A percentile compares a stretch with the other conserved stretches of the same genome.
Conservation (phyloP, 78 protist species). For the Guillardia theta region DNA sequence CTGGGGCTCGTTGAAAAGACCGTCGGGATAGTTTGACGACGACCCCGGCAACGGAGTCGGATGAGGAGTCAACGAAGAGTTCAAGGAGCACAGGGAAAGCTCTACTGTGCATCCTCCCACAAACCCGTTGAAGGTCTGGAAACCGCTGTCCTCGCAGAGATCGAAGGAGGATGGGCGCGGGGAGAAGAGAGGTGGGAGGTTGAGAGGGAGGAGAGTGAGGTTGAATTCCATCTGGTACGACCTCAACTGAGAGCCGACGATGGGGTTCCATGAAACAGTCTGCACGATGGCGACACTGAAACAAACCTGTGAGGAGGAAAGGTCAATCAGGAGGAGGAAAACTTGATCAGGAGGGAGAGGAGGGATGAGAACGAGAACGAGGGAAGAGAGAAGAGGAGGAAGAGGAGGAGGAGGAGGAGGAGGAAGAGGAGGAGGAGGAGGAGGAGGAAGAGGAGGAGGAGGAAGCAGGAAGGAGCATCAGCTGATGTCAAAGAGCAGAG, state of each 20-base stretch:
- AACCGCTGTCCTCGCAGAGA: no score
- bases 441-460: background rate
- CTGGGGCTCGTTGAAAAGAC: conserved; percentile 65
- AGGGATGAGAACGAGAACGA: background rate
- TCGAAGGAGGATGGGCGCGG: background rate
- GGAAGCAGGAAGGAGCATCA: background rate
- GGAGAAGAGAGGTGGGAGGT: background rate
- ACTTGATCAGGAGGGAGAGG: background rate
- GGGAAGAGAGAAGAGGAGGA: background rate
- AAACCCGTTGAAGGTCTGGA: no score
- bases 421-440: background rate
- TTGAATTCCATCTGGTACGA: no score
- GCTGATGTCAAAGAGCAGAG: no score
- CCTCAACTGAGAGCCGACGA: no score
- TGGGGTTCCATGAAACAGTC: no score
- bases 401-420: background rate
- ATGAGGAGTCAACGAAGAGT: background rate
- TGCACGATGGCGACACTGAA: no score
- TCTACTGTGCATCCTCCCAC: no score
- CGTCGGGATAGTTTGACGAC: background rate
- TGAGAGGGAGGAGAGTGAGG: background rate
- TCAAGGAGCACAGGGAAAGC: background rate
- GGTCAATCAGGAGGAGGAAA: background rate
- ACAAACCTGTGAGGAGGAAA: background rate
- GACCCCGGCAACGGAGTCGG: background rate